Evolutionary conservation across 2,329 filamentous ascomycete species (phyloP), one percentile per base, ranked within the genome.

Genomic region (Ophiostoma sp.): DNA sequence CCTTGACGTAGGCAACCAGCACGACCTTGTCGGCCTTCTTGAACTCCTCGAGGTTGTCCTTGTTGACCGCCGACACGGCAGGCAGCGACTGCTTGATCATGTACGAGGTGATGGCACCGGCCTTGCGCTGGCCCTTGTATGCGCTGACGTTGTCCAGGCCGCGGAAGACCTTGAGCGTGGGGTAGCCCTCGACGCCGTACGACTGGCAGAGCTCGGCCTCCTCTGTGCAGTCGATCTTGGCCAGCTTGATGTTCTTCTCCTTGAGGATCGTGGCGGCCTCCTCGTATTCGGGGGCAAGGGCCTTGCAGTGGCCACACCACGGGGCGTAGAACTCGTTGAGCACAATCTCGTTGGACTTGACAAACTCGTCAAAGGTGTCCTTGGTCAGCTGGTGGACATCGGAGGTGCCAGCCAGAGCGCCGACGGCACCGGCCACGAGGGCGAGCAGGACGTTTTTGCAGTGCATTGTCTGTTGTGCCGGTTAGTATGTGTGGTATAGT

Each of bases 11-110:
- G 75, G 90, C 94, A 73, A 99, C 89, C 70, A 98, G 81, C 72
- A 98, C 94, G 73, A 98, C 93, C 85, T 97, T 97, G 84, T 99
- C 95, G 79, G 94, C 89, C 72, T 90, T 94, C 90, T 98, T 98
- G 89, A 99, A 97, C 77, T 97, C 94, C 79, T 94, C 92, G 70
- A 97, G 84, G 72, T 89, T 93, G 74, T 94, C 92, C 80, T 90
- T 89, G 76, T 87, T 89, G 72, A 99, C 86, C 74, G 86, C 78
- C 6, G 95, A 97, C 74, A 99, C 94, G 74, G 95, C 91, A 69
- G 95, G 95, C 72, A 99, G 87, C 35, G 92, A 92, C 84, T 98
- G 95, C 88, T 98, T 99, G 80, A 93, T 90, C 95, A 99, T 99
- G 86, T 97, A 98, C 35, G 89, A 90, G 67, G 86, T 85, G 79